Percentiles rank a stretch among this genome's conserved stretches.
Evolutionary conservation across 148 eudicot genomes (phyloP).

Genomic region (Amaranthus palmeri): DNA sequence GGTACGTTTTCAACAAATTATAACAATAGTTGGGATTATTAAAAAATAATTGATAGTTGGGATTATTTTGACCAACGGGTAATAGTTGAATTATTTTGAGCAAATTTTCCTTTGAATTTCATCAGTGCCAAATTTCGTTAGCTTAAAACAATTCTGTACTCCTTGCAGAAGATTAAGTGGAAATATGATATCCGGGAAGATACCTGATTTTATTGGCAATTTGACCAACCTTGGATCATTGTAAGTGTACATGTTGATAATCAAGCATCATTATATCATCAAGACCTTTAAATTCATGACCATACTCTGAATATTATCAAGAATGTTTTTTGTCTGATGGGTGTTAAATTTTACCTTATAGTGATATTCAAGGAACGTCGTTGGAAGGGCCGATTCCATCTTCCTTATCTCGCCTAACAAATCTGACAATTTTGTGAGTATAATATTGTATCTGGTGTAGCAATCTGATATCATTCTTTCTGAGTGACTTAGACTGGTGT

Average conservation of each 20-base stretch:
- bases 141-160: slow-evolving; percentile 2
- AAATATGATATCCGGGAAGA: slow-evolving; percentile 51
- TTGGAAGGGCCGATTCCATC: slow-evolving; percentile 82
- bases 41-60: too few species aligned
- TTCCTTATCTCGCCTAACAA: slow-evolving; percentile 41
- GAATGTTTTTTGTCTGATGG: neutral
- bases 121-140: neutral
- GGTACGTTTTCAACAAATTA: too few species aligned
- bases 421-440: slow-evolving; percentile 50
- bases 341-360: slow-evolving; percentile 16
- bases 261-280: neutral
- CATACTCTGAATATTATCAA: neutral
- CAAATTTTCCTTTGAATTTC: neutral
- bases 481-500: neutral
- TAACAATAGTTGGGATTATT: too few species aligned
- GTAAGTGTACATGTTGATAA: slow-evolving; percentile 38
- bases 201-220: slow-evolving; percentile 68
- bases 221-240: slow-evolving; percentile 43
- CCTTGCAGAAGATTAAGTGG: slow-evolving; percentile 75
- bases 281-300: neutral
- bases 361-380: slow-evolving; percentile 74
- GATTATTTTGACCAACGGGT: too few species aligned
- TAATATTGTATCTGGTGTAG: neutral
- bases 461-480: neutral
- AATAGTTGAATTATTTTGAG: too few species aligned